A percentile compares a stretch with the other conserved stretches of the same genome.
Conservation (phyloP, 2,329 filamentous ascomycete species). For the Bipolaris oryzae region DNA sequence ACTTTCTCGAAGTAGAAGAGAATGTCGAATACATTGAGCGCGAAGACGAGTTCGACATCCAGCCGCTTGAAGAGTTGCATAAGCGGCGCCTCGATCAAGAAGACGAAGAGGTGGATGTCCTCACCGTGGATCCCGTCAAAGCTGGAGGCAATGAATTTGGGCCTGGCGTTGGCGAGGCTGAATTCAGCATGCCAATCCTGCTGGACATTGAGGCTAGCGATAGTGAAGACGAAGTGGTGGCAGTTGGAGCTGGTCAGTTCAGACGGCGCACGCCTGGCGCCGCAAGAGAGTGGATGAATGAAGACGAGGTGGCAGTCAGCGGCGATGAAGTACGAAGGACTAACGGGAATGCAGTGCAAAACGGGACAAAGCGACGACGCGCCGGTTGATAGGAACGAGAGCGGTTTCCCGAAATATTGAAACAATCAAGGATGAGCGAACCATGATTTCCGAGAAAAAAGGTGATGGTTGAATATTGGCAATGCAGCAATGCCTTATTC, state of each 20-base stretch:
- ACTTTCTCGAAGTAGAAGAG: constrained; percentile 97
- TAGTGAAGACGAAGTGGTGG: constrained; percentile 84
- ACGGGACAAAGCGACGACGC: constrained; percentile 46
- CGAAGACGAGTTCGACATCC: constrained; percentile 98
- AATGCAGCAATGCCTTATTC: too few relatives aligned
- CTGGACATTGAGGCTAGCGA: constrained; percentile 92
- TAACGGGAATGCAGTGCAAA: constrained; percentile 40
- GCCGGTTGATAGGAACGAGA: constrained; percentile 25
- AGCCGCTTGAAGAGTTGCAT: constrained; percentile 91
- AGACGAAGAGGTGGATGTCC: constrained; percentile 90
- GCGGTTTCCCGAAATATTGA: not conserved
- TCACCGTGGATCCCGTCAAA: constrained; percentile 72
- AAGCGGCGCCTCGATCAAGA: constrained; percentile 88
- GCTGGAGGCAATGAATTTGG: constrained; percentile 59
- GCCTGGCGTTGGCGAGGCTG: constrained; percentile 50
- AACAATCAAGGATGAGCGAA: not conserved
- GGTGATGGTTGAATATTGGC: too few relatives aligned
- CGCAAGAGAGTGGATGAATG: constrained; percentile 69
- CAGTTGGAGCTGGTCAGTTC: constrained; percentile 78
- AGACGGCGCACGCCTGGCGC: constrained; percentile 82
- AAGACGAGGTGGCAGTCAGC: constrained; percentile 53
- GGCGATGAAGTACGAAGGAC: constrained; percentile 44
- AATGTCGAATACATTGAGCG: constrained; percentile 95
- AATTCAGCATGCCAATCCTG: constrained; percentile 93
- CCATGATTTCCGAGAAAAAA: not conserved